A percentile compares a stretch with the other conserved stretches of the same genome.
Evolutionary conservation across 768 basidiomycete genomes (phyloP).

Genomic region (Boletus huronensis): DNA sequence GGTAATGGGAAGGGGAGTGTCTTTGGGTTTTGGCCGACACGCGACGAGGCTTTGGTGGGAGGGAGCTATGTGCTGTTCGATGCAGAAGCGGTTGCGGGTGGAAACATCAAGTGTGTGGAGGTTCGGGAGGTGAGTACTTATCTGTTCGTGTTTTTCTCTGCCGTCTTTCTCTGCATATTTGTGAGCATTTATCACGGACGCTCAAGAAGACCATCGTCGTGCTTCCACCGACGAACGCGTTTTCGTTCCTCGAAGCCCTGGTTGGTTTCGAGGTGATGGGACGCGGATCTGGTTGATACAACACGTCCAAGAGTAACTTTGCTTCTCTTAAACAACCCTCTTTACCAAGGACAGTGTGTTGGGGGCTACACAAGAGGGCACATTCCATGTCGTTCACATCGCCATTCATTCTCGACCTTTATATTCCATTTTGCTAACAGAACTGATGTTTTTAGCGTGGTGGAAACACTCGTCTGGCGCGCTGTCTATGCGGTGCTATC

Average conservation of each 20-base stretch:
- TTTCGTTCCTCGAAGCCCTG: constrained; percentile 47
- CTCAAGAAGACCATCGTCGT: constrained; percentile 92
- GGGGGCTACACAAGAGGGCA: constrained; percentile 90
- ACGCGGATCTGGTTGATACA: constrained; percentile 81
- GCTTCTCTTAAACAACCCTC: constrained; percentile 85
- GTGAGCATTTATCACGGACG: constrained; percentile 47
- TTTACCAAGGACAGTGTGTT: constrained; percentile 60
- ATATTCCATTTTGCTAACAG: constrained; percentile 20
- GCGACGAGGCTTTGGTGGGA: constrained; percentile 76
- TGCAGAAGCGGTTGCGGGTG: constrained; percentile 47
- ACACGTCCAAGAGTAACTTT: constrained; percentile 74
- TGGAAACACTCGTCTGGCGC: constrained; percentile 62
- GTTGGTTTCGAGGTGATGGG: constrained; percentile 43
- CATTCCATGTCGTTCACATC: constrained; percentile 38
- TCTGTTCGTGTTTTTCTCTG: constrained; percentile 2
- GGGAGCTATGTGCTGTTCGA: constrained; percentile 87
- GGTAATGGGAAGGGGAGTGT: constrained; percentile 19
- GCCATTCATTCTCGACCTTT: constrained; percentile 1
- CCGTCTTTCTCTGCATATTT: constrained; percentile 1
- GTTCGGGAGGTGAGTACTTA: constrained; percentile 47
- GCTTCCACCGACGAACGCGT: constrained; percentile 51
- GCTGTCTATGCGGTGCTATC: constrained; percentile 82
- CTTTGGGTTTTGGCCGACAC: constrained; percentile 76
- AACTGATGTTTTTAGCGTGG: constrained; percentile 38
- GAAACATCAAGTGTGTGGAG: constrained; percentile 21